Conservation (phyloP, 768 basidiomycete species). For the Suillus tomentosus region DNA sequence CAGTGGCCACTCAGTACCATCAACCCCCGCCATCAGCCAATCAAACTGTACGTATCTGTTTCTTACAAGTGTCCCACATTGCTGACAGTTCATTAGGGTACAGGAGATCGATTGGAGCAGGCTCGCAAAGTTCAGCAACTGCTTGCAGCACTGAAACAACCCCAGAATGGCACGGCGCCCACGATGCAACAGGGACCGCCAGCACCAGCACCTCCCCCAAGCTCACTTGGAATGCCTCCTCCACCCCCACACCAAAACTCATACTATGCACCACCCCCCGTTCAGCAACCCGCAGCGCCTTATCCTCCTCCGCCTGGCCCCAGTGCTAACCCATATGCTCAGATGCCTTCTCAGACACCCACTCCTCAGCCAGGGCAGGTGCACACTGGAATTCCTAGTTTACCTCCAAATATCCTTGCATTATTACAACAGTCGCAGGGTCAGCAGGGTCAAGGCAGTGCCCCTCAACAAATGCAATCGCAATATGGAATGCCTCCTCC, state of each 20-base stretch:
- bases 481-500: slow-evolving; percentile 42
- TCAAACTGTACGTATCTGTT: slow-evolving; percentile 33
- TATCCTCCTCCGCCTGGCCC: slow-evolving; percentile 26
- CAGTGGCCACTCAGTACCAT: slow-evolving; percentile 20
- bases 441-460: slow-evolving; percentile 35
- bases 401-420: slow-evolving; percentile 73
- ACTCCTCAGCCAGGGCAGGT: slow-evolving; percentile 37
- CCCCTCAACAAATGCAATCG: slow-evolving; percentile 9
- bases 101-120: slow-evolving; percentile 85
- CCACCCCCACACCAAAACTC: slow-evolving; percentile 26
- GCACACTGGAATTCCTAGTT: slow-evolving; percentile 36
- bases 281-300: slow-evolving; percentile 28
- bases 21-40: slow-evolving; percentile 26
- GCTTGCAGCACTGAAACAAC: slow-evolving; percentile 79
- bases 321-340: slow-evolving; percentile 29
- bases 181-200: slow-evolving; percentile 25
- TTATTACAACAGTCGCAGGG: slow-evolving; percentile 56
- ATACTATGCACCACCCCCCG: slow-evolving; percentile 44
- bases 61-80: background rate
- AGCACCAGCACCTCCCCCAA: slow-evolving; percentile 38
- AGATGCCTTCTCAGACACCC: slow-evolving; percentile 31
- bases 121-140: slow-evolving; percentile 85
- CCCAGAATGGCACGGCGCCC: slow-evolving; percentile 39
- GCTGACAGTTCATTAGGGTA: slow-evolving; percentile 36
- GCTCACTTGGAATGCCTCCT: slow-evolving; percentile 37